phyloP scores from a whole-genome alignment of 192 early-diverging fungal genomes.

The Borealophlyctis nickersoniae region DNA sequence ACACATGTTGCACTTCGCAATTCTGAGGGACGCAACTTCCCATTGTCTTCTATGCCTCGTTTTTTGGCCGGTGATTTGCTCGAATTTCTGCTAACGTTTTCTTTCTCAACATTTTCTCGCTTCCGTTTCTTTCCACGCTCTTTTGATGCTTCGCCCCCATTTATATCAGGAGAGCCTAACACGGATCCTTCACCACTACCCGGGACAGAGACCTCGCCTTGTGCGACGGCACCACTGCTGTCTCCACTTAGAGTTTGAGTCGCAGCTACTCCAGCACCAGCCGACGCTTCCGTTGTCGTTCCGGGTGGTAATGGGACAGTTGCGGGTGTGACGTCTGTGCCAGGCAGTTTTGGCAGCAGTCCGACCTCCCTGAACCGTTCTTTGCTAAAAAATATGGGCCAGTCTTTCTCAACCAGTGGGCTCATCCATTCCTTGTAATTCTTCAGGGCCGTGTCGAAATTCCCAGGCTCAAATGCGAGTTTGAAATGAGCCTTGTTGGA shows the following conservation, averaged over 20 bases:
- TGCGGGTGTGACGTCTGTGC: no score
- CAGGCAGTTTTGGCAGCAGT: no score
- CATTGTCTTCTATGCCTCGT: no score
- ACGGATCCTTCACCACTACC: not conserved
- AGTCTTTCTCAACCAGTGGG: conserved; percentile 68
- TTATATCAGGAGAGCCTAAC: not conserved
- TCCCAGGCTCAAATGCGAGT: conserved; percentile 75
- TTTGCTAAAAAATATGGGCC: conserved; percentile 81
- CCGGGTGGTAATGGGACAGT: no score
- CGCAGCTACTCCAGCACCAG: no score
- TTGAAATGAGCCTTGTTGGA: conserved; percentile 65
- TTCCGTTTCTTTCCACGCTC: not conserved
- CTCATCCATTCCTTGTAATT: conserved; percentile 75
- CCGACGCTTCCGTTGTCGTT: no score
- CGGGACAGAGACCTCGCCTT: conserved; percentile 3
- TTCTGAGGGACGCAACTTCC: no score
- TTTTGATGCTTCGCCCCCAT: not conserved
- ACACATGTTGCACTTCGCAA: no score
- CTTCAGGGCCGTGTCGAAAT: conserved; percentile 67
- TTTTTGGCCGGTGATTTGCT: no score
- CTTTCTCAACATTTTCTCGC: not conserved
- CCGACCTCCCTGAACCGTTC: no score
- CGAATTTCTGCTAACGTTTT: not conserved
- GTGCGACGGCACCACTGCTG: no score
- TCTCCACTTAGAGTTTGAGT: no score